Evolutionary conservation across 2,329 filamentous ascomycete species (phyloP), one percentile per base, ranked within the genome.

Genomic region (Talaromyces sp.): DNA sequence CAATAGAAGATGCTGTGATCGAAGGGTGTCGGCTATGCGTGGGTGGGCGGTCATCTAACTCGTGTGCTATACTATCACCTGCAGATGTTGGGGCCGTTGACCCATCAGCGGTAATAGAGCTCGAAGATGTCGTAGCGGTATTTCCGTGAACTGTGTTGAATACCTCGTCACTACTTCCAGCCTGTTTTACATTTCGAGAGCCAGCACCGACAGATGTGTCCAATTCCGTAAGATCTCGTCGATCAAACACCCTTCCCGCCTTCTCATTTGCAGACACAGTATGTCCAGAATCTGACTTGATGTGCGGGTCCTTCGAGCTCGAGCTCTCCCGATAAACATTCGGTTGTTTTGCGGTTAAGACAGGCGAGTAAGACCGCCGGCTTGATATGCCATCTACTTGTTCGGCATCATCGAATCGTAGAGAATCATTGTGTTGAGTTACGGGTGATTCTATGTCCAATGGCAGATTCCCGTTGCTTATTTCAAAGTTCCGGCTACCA

Each of bases 361-460:
- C 69, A 11, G 78, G 77, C 13, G 78, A 79, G 65, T 75, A 70
- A 6, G 76, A 69, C 6, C 70, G 66, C 25, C 71, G 69, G 49
- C 72, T 71, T 60, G 67, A 73, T 47, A 73, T 67, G 17, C 73
- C 73, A 13, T 73, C 73, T 6, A 76, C 75, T 37, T 69, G 69
- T 56, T 74, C 74, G 64, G 69, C 74, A 37, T 74, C 56, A 3
- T 74, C 73, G 25, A 71, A 66, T 50, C 73, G 71, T 25, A 71
- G 61, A 37, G 71, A 68, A 52, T 79, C 77, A 49, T 70, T 74
- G 54, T 72, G 75, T 17, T 74, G 73, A 68, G 69, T 35, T 69
- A 61, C 22, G 73, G 72, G 35, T 75, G 76, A 71, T 57, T 67
- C 71, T 70, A 22, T 74, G 71, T n/a, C 22, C n/a, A 73, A 45